These are phyloP conservation scores for Ramularia collo-cygni DNA, from an alignment of 2,329 filamentous ascomycete species.

Conservation along the genomic window DNA sequence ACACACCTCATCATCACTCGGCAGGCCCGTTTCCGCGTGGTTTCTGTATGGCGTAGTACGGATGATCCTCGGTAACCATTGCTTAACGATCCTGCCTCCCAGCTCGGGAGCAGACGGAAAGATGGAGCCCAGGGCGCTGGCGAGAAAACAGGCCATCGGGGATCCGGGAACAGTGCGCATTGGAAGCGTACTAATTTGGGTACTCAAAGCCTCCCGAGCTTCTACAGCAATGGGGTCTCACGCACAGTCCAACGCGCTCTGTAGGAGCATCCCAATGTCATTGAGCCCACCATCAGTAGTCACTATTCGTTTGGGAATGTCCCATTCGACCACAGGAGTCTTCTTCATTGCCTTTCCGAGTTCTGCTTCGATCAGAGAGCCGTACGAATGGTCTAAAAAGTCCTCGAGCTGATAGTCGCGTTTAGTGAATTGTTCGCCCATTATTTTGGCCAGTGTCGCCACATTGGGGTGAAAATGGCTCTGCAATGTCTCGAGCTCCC, in stretches of 20 bases:
- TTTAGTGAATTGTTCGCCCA: constrained; percentile 96
- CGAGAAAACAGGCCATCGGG: too few relatives aligned
- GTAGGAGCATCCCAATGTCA: constrained; percentile 21
- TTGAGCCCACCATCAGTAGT: constrained; percentile 30
- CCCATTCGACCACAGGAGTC: constrained; percentile 80
- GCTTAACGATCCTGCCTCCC: too few relatives aligned
- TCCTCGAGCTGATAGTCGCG: constrained; percentile 92
- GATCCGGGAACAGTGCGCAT: too few relatives aligned
- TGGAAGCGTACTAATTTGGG: too few relatives aligned
- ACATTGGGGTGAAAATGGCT: constrained; percentile 96
- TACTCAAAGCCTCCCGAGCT: too few relatives aligned
- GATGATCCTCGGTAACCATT: too few relatives aligned
- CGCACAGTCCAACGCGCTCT: constrained; percentile 19
- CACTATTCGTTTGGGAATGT: constrained; percentile 84
- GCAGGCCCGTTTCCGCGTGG: too few relatives aligned
- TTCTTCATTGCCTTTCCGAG: constrained; percentile 78
- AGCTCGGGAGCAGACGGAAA: too few relatives aligned
- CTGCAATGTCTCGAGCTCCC: constrained; percentile 88
- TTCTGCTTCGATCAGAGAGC: constrained; percentile 78
- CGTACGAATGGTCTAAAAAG: constrained; percentile 91
- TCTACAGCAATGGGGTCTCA: constrained; percentile 3
- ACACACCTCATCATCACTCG: too few relatives aligned
- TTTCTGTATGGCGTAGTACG: too few relatives aligned
- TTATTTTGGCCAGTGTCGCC: constrained; percentile 84
- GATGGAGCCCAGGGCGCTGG: too few relatives aligned